Evolutionary conservation across 768 basidiomycete genomes (phyloP), one percentile per base, ranked within the genome.

Genomic region (Leccinum boreale): DNA sequence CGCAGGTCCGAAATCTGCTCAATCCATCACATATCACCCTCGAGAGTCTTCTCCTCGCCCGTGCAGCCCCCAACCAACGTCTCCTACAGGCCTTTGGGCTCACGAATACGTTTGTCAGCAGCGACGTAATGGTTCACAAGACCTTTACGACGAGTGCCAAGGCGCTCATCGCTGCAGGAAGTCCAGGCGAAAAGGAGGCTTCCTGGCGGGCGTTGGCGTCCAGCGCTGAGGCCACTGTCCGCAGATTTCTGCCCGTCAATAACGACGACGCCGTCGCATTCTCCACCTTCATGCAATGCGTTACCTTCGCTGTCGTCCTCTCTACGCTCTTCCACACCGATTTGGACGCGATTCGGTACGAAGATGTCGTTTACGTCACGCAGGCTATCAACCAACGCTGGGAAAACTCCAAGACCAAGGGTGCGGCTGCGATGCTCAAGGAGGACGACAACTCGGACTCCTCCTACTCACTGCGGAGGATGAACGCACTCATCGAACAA

Each of bases 31-130:
- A 52, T 6, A 15, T 44, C 9, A 12, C 71, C 0, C 42, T 73
- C 0, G 23, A 8, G 0, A 42, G n/a, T 2, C 50, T 72, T 0
- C 65, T 72, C 1, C 55, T 24, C 17, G 54, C 70, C 0, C 64
- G 70, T 0, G 68, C 70, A 0, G 10, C 14, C 0, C 70, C 70
- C 0, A 72, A 72, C 5, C 24, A 64, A 35, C 59, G 73, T 0
- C 69, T 73, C 0, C 58, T 71, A 0, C 50, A 62, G 3, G 71
- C 73, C 0, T 72, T 73, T 6, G 63, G 62, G 0, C 29, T 74
- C 10, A 75, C 79, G 0, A 86, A 79, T 49, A 82, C 85, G 0
- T 86, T 86, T 42, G 83, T 85, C 26, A 79, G 75, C 44, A 35
- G 53, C 0, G 73, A 79, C 4, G 12, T 58, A 0, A 58, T 59